Percentiles rank a stretch among this genome's conserved stretches.
Conservation (phyloP, 106 monocot genomes). For the Iris macrosiphon region DNA sequence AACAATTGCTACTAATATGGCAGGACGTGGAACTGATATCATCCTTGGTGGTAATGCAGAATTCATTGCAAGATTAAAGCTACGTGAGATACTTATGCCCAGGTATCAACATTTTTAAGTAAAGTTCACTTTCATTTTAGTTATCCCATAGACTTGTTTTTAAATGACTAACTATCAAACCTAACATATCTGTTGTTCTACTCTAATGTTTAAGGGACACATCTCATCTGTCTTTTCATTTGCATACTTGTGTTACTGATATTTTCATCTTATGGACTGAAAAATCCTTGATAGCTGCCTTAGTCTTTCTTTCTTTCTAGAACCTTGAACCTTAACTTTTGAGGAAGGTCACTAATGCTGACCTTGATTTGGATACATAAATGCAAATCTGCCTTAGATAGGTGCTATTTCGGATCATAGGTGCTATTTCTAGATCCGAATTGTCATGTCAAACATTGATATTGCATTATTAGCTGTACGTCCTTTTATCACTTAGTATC, state of each 20-base stretch:
- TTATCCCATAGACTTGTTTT: not conserved
- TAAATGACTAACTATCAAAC: not conserved
- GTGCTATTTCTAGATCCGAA: no score
- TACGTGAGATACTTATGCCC: slow-evolving; percentile 95
- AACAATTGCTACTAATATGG: slow-evolving; percentile 99
- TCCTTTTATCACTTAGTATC: no score
- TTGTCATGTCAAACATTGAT: not conserved
- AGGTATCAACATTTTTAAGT: slow-evolving; percentile 39
- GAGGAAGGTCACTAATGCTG: not conserved
- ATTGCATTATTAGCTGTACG: not conserved
- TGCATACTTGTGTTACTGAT: not conserved
- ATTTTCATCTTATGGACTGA: not conserved
- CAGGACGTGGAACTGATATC: slow-evolving; percentile 99
- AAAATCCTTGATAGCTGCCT: not conserved
- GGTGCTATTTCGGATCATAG: no score
- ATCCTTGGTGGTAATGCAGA: slow-evolving; percentile 99
- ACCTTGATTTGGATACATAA: not conserved
- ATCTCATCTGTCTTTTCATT: not conserved
- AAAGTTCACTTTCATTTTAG: not conserved
- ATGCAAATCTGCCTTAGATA: not conserved
- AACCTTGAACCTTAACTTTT: not conserved
- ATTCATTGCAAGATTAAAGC: slow-evolving; percentile 91
- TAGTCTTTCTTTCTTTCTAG: not conserved
- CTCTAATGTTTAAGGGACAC: not conserved
- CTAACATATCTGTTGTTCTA: not conserved